phyloP scores from a whole-genome alignment of 768 basidiomycete genomes.

The Rubroboletus satanas region DNA sequence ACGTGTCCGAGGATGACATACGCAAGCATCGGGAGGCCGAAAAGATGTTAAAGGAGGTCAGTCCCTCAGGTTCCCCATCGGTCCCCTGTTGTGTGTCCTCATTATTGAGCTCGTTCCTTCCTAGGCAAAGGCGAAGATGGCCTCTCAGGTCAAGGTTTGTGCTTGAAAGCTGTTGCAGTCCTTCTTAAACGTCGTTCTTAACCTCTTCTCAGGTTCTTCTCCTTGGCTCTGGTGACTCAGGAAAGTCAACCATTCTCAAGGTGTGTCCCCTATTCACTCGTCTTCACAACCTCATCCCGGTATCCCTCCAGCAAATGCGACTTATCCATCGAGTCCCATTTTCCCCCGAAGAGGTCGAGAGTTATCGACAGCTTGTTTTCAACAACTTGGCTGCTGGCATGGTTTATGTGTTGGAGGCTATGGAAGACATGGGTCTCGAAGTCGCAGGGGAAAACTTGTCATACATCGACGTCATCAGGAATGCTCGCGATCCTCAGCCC shows the following conservation, averaged over 20 bases:
- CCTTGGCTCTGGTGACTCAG: constrained; percentile 89
- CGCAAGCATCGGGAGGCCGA: constrained; percentile 65
- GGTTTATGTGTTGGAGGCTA: constrained; percentile 76
- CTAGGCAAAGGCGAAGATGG: constrained; percentile 72
- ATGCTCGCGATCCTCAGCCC: constrained; percentile 68
- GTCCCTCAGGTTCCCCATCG: constrained; percentile 19
- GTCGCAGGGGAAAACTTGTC: constrained; percentile 58
- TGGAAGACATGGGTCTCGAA: constrained; percentile 84
- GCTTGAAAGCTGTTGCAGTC: constrained; percentile 2
- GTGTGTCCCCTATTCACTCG: constrained; percentile 32
- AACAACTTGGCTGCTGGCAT: constrained; percentile 88
- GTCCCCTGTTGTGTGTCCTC: not conserved
- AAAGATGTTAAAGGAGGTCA: constrained; percentile 72
- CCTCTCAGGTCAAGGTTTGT: constrained; percentile 69
- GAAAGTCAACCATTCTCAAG: constrained; percentile 91
- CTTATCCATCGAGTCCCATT: constrained; percentile 89
- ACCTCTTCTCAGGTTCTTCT: constrained; percentile 61
- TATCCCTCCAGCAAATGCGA: constrained; percentile 78
- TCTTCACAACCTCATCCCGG: not conserved
- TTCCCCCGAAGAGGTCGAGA: constrained; percentile 76
- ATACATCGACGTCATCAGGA: constrained; percentile 60
- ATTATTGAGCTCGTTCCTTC: not conserved
- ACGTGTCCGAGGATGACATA: constrained; percentile 68
- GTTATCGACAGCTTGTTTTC: constrained; percentile 88
- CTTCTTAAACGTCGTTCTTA: not conserved